A percentile compares a stretch with the other conserved stretches of the same genome.
Evolutionary conservation across 2,329 filamentous ascomycete species (phyloP).

Genomic region (Emmonsiellopsis sp.): DNA sequence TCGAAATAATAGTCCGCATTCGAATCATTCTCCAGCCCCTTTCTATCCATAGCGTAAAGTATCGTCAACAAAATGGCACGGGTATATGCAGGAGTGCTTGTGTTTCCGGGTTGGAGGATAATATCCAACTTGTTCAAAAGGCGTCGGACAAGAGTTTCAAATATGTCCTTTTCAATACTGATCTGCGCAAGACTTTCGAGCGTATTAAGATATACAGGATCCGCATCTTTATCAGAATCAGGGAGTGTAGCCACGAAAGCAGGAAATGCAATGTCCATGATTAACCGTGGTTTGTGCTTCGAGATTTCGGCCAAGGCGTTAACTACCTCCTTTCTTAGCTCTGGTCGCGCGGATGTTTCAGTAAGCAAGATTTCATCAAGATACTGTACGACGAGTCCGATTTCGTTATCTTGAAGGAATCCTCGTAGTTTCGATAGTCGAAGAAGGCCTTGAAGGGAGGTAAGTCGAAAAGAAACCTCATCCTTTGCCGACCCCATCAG

Average conservation of each 20-base stretch:
- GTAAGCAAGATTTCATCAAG: constrained; percentile 55
- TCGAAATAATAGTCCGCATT: constrained; percentile 40
- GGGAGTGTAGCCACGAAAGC: constrained; percentile 57
- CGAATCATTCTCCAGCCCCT: constrained; percentile 33
- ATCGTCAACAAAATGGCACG: constrained; percentile 52
- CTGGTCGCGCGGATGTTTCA: constrained; percentile 46
- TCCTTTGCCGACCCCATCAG: constrained; percentile 45
- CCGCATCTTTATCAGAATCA: constrained; percentile 43
- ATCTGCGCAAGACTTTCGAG: constrained; percentile 58
- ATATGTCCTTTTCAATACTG: constrained; percentile 52
- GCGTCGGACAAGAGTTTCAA: constrained; percentile 54
- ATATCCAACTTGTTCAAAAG: constrained; percentile 55
- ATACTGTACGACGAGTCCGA: constrained; percentile 47
- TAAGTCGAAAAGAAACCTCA: constrained; percentile 42
- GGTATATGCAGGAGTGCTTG: constrained; percentile 45
- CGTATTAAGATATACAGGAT: constrained; percentile 41
- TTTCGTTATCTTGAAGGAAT: constrained; percentile 44
- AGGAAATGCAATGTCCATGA: constrained; percentile 57
- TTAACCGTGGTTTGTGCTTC: constrained; percentile 51
- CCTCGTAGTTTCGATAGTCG: constrained; percentile 37
- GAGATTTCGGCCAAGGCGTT: constrained; percentile 52
- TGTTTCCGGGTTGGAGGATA: constrained; percentile 41
- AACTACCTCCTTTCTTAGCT: constrained; percentile 52
- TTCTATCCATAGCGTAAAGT: constrained; percentile 51
- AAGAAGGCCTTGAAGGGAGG: constrained; percentile 40